phyloP scores from a whole-genome alignment of 176 grass and related monocot species.

The Zea mays region DNA sequence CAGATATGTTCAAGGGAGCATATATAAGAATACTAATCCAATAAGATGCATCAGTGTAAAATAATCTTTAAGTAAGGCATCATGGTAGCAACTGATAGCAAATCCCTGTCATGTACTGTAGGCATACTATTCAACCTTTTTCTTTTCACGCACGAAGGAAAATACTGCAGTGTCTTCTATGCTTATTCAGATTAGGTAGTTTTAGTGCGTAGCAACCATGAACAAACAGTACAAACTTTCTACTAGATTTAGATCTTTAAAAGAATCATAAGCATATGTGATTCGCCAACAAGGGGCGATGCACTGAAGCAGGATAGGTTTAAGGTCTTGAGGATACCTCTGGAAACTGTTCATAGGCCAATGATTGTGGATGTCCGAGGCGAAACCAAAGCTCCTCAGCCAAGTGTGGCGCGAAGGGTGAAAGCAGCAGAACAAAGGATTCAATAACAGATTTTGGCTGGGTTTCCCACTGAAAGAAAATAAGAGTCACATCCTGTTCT shows the following conservation, averaged over 20 bases:
- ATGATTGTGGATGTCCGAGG: conserved; percentile 64
- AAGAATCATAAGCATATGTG: background rate
- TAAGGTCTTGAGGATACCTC: conserved; percentile 51
- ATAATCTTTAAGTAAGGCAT: conserved; percentile 3
- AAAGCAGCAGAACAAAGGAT: conserved; percentile 76
- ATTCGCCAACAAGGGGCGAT: background rate
- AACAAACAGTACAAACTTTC: background rate
- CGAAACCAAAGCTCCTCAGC: conserved; percentile 93
- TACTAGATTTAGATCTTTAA: conserved; percentile 5
- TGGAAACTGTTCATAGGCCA: conserved; percentile 80
- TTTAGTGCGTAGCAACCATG: background rate
- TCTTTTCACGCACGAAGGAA: background rate
- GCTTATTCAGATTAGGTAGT: background rate
- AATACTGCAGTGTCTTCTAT: background rate
- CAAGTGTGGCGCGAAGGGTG: conserved; percentile 91
- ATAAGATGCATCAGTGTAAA: conserved; percentile 1
- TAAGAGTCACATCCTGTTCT: conserved; percentile 19
- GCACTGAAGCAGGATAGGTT: background rate
- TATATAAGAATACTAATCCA: conserved; percentile 16
- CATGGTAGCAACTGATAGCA: background rate
- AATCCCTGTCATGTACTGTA: conserved; percentile 2
- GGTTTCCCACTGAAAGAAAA: conserved; percentile 68
- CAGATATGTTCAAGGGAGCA: background rate
- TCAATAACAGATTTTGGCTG: conserved; percentile 65
- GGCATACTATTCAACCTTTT: background rate